These are phyloP conservation scores for Lasiodiplodia gonubiensis DNA, from an alignment of 2,329 filamentous ascomycete species.

Conservation along the genomic window DNA sequence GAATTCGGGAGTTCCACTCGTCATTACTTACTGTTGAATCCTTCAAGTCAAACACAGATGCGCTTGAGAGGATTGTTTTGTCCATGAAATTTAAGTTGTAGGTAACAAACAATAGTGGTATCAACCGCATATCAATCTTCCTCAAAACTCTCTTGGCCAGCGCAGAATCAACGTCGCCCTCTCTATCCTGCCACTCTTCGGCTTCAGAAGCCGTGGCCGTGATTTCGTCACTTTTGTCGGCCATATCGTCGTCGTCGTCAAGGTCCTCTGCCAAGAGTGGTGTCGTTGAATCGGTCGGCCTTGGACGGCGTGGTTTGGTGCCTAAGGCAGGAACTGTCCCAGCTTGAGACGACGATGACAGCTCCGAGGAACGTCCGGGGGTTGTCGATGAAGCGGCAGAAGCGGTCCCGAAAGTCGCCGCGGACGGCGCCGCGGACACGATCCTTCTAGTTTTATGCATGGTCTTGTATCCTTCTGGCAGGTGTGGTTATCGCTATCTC, in stretches of 20 bases:
- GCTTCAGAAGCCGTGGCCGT: conserved; percentile 4
- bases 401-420: background rate
- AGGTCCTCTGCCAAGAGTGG: background rate
- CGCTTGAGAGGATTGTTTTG: conserved; percentile 57
- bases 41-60: conserved; percentile 62
- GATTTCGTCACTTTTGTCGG: background rate
- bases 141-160: conserved; percentile 48
- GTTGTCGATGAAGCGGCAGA: background rate
- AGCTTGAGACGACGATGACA: background rate
- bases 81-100: conserved; percentile 69
- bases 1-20: too few species aligned
- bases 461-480: background rate
- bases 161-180: conserved; percentile 35
- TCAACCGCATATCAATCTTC: conserved; percentile 62
- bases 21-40: conserved; percentile 40
- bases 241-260: conserved; percentile 7
- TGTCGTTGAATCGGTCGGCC: conserved; percentile 7
- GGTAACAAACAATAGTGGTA: conserved; percentile 63
- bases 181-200: background rate
- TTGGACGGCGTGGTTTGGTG: background rate
- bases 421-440: background rate
- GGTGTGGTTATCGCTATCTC: conserved; percentile 19
- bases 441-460: background rate
- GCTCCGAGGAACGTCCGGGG: background rate
- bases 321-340: background rate